Conservation (phyloP, 305 asterid genomes). For the Rubia tinctorum region DNA sequence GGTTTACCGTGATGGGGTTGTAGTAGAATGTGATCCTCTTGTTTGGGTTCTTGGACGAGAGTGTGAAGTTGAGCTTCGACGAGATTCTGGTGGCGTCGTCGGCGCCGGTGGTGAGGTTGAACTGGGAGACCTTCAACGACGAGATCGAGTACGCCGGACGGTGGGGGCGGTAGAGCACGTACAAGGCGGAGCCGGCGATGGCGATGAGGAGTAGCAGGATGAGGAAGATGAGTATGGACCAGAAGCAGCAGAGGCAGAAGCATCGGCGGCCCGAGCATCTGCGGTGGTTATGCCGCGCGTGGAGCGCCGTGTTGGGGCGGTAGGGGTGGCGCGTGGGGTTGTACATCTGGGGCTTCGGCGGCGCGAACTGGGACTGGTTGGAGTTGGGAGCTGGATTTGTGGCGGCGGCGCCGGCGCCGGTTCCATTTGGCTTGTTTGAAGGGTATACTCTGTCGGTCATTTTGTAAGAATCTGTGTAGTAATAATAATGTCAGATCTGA, state of each 20-base stretch:
- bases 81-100: slow-evolving; percentile 73
- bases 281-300: slow-evolving; percentile 39
- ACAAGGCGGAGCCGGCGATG: slow-evolving; percentile 61
- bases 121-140: slow-evolving; percentile 50
- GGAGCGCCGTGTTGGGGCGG: slow-evolving; percentile 43
- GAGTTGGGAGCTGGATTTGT: slow-evolving; percentile 22
- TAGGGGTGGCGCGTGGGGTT: slow-evolving; percentile 63
- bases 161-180: slow-evolving; percentile 75
- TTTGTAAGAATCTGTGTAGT: slow-evolving; percentile 4
- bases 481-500: slow-evolving; percentile 17
- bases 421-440: slow-evolving; percentile 56
- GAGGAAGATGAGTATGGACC: slow-evolving; percentile 51
- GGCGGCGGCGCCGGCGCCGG: slow-evolving; percentile 29
- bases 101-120: slow-evolving; percentile 64
- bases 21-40: slow-evolving; percentile 41
- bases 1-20: slow-evolving; percentile 48
- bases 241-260: slow-evolving; percentile 68
- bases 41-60: slow-evolving; percentile 69
- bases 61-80: slow-evolving; percentile 55
- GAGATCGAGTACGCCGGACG: slow-evolving; percentile 60
- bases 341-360: slow-evolving; percentile 46
- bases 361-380: slow-evolving; percentile 29
- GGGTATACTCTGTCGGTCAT: slow-evolving; percentile 87
- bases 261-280: slow-evolving; percentile 72
- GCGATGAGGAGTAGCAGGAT: slow-evolving; percentile 55